A percentile compares a stretch with the other conserved stretches of the same genome.
Conservation (phyloP, 2,329 filamentous ascomycete genomes). For the Akanthomyces uredinophilus region DNA sequence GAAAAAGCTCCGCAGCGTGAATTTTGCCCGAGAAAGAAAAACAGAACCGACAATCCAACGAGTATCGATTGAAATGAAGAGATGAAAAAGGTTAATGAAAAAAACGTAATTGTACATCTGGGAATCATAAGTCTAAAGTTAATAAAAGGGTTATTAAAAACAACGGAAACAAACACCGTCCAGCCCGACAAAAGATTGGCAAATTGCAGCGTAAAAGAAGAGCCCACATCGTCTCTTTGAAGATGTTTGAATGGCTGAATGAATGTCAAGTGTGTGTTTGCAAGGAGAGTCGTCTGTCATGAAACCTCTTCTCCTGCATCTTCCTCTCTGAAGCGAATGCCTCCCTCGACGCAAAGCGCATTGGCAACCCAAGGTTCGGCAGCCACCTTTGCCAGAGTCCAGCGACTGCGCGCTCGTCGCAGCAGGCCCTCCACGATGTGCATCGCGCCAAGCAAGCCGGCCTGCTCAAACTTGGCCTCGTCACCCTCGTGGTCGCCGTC, state of each 20-base stretch:
- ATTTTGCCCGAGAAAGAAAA: no score
- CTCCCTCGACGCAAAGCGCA: conserved; percentile 64
- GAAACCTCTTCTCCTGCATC: conserved; percentile 50
- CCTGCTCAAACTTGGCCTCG: conserved; percentile 54
- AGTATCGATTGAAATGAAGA: not conserved
- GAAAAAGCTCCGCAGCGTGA: no score
- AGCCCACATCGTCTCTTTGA: not conserved
- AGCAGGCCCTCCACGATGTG: conserved; percentile 78
- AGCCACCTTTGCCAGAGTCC: conserved; percentile 68
- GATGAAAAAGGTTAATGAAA: conserved; percentile 5
- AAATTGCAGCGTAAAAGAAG: not conserved
- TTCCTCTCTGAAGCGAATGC: conserved; percentile 55
- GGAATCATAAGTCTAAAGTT: conserved; percentile 16
- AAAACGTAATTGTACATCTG: conserved; percentile 15
- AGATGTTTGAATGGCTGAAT: not conserved
- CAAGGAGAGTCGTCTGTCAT: conserved; percentile 10
- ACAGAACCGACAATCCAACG: no score
- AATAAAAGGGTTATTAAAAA: conserved; percentile 15
- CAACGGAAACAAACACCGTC: conserved; percentile 3
- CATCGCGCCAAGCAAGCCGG: conserved; percentile 68
- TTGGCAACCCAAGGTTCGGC: conserved; percentile 69
- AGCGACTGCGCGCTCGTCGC: conserved; percentile 74
- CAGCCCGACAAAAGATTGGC: not conserved
- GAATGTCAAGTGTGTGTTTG: not conserved
- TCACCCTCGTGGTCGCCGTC: conserved; percentile 80